Evolutionary conservation across 495 filamentous ascomycete species (phyloP), one percentile per base, ranked within the genome.

Genomic region (Thermochaetoides thermophila): DNA sequence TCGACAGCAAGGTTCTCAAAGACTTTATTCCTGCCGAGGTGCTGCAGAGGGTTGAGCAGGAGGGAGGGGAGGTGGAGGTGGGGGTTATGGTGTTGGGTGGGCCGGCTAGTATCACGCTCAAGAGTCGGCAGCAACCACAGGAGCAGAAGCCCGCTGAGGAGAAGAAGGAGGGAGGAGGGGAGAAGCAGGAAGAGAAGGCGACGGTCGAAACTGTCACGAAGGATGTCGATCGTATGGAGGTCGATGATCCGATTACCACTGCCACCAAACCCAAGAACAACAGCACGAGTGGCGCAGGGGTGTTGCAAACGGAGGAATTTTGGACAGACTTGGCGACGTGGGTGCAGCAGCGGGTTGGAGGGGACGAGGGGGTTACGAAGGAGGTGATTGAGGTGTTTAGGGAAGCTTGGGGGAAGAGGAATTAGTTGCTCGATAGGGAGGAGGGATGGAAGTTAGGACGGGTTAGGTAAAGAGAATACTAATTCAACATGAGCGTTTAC

Each of bases 271-370:
- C n/a, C 34, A 74, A 67, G 10, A 54, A 61, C 17, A 71, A 68
- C 42, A 74, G 73, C 24, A 14, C 54, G 43, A 17, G 68, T 26
- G 11, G 33, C 22, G 7, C 13, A 28, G n/a, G 66, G 15, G 66
- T 79, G 24, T 45, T 95, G 40, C 46, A 64, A 38, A 77, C 71
- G 16, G 74, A 79, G 20, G 73, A 68, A 39, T 97, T 97, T 56
- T 97, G 89, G 89, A 56, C 59, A 21, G 89, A 96, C 64, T 51
- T 97, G 42, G 74, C 71, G 49, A 81, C 70, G 10, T 97, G 77
- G 49, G 53, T 97, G 53, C 55, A 71, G 44, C 78, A 83, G 64
- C 70, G 81, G 55, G 41, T 94, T 38, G 71, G n/a, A n/a, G n/a
- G 74, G 54, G 80, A 91, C 55, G 70, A 77, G 37, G 57, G 55